A percentile compares a stretch with the other conserved stretches of the same genome.
Conservation (phyloP, 1,284 basidiomycete genomes). For the Rhodotorula sp. region DNA sequence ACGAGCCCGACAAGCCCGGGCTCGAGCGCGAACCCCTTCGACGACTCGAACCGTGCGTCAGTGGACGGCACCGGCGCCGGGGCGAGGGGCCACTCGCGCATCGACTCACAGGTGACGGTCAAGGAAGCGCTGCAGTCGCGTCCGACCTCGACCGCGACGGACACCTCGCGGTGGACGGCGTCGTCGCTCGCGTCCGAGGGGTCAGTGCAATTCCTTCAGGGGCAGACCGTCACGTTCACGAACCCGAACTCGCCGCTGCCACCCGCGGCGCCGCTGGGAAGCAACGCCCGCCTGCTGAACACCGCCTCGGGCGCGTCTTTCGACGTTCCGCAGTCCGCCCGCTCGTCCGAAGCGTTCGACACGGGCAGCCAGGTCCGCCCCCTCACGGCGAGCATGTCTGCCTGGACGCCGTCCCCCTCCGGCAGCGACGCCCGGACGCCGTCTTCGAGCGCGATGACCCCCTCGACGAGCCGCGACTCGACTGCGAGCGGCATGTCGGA, state of each 20-base stretch:
- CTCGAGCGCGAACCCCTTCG: constrained; percentile 26
- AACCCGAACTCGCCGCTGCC: constrained; percentile 22
- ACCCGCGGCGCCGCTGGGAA: not conserved
- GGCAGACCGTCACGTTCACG: constrained; percentile 34
- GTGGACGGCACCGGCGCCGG: not conserved
- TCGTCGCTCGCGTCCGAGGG: constrained; percentile 19
- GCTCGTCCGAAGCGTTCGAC: constrained; percentile 26
- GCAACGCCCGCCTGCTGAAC: not conserved
- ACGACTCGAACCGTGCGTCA: constrained; percentile 17
- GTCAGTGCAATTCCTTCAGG: constrained; percentile 29
- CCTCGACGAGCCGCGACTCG: constrained; percentile 21
- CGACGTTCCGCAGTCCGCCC: constrained; percentile 26
- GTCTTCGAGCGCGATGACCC: not conserved
- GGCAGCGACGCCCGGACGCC: not conserved
- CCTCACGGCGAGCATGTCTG: constrained; percentile 6
- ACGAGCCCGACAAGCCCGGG: constrained; percentile 8
- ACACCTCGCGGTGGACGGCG: constrained; percentile 25
- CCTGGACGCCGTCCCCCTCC: constrained; percentile 4
- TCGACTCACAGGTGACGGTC: constrained; percentile 10
- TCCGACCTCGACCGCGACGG: constrained; percentile 13
- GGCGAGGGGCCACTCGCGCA: not conserved
- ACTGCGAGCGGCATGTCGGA: constrained; percentile 14
- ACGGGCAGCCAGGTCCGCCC: constrained; percentile 4
- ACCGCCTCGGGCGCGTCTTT: constrained; percentile 19
- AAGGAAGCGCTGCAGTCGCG: not conserved